phyloP scores from a whole-genome alignment of 345 rosid genomes.

The Pistacia integerrima region DNA sequence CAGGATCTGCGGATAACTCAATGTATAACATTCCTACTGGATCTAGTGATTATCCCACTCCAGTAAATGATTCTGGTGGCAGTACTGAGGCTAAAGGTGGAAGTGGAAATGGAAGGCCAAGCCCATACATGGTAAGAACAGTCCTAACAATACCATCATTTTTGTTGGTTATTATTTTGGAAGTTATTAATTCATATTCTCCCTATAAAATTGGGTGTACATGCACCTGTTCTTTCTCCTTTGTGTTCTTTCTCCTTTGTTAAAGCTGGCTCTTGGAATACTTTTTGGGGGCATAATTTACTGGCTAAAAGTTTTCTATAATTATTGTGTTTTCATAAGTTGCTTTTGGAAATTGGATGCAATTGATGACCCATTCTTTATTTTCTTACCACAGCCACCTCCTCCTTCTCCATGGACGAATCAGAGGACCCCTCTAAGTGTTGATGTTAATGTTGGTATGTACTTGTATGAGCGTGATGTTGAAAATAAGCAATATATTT shows the following conservation, averaged over 20 bases:
- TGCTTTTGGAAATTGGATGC: not conserved
- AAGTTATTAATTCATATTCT: not conserved
- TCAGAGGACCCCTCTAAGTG: conserved; percentile 65
- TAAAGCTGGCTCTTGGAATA: not conserved
- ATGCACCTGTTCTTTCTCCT: not conserved
- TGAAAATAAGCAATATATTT: conserved; percentile 10
- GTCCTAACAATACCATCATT: not conserved
- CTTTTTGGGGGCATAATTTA: not conserved
- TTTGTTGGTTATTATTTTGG: conserved; percentile 1
- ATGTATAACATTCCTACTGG: conserved; percentile 93
- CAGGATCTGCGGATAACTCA: conserved; percentile 71
- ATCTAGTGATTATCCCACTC: conserved; percentile 81
- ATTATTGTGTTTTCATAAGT: not conserved
- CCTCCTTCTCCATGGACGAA: conserved; percentile 85
- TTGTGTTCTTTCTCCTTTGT: not conserved
- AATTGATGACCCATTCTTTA: conserved; percentile 8
- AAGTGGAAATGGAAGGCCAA: conserved; percentile 86
- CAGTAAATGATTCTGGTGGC: conserved; percentile 61
- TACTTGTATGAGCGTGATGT: conserved; percentile 17
- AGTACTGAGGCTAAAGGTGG: conserved; percentile 63
- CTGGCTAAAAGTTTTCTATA: not conserved
- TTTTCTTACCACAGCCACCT: conserved; percentile 47
- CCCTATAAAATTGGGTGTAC: not conserved
- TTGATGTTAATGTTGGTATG: conserved; percentile 98
- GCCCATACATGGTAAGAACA: conserved; percentile 71